Evolutionary conservation across 441 rosid species (phyloP).

Genomic region (Corymbia citriodora): DNA sequence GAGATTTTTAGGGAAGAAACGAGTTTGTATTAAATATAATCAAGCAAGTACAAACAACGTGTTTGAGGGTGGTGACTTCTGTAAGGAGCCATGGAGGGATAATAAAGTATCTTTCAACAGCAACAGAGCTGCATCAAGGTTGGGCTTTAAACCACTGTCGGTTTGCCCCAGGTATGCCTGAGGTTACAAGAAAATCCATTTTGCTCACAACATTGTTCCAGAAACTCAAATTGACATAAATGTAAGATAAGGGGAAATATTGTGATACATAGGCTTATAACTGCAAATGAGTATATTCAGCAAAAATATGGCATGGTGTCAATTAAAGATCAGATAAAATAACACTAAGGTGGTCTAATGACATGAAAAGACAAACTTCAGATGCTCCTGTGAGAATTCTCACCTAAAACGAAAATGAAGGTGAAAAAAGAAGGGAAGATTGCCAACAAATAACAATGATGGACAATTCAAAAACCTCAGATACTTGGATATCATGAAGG

Average conservation of each 20-base stretch:
- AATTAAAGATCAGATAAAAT: not conserved
- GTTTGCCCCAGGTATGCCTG: not conserved
- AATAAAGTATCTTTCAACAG: not conserved
- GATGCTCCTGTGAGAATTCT: not conserved
- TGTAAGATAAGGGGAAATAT: not conserved
- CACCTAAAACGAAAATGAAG: not conserved
- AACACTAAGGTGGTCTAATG: not conserved
- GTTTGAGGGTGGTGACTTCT: not conserved
- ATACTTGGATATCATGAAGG: not conserved
- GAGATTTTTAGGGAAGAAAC: not conserved
- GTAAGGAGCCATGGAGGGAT: not conserved
- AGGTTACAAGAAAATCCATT: not conserved
- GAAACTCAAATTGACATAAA: not conserved
- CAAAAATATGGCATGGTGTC: not conserved
- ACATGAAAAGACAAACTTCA: not conserved
- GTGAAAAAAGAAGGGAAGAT: not conserved
- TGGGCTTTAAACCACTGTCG: not conserved
- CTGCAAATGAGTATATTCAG: not conserved
- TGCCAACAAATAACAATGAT: not conserved
- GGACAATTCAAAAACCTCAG: not conserved
- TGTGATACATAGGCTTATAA: not conserved
- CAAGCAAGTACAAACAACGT: not conserved
- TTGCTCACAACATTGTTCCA: not conserved
- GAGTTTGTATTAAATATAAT: not conserved
- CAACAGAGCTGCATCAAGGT: not conserved